Evolutionary conservation across 495 filamentous ascomycete genomes (phyloP).

Genomic region (Daldinia childiae): DNA sequence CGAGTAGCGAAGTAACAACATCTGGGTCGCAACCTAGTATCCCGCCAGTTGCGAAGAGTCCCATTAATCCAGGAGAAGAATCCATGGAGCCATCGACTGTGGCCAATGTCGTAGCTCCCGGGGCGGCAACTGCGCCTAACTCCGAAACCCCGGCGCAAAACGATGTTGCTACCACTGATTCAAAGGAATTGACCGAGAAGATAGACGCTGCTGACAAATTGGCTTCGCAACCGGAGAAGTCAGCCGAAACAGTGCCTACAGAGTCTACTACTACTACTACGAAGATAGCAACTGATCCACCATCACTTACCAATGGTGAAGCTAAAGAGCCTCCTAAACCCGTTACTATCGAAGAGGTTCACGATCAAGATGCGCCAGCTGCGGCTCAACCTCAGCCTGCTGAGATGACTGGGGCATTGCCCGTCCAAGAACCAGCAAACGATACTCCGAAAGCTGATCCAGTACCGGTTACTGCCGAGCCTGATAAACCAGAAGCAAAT

Average conservation of each 20-base stretch:
- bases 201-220: slow-evolving; percentile 24
- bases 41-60: slow-evolving; percentile 30
- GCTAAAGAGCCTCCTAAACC: slow-evolving; percentile 36
- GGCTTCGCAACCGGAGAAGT: slow-evolving; percentile 37
- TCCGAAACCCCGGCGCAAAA: slow-evolving; percentile 31
- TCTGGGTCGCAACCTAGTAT: slow-evolving; percentile 29
- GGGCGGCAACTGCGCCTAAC: slow-evolving; percentile 14
- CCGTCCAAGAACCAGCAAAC: slow-evolving; percentile 13
- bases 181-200: slow-evolving; percentile 35
- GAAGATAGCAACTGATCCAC: slow-evolving; percentile 23
- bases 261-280: slow-evolving; percentile 20
- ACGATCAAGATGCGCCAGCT: slow-evolving; percentile 33
- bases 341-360: slow-evolving; percentile 39
- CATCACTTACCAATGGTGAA: slow-evolving; percentile 35
- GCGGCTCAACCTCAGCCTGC: slow-evolving; percentile 14
- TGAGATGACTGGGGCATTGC: slow-evolving; percentile 34
- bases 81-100: slow-evolving; percentile 31
- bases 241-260: slow-evolving; percentile 26
- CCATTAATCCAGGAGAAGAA: slow-evolving; percentile 25
- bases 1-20: slow-evolving; percentile 34
- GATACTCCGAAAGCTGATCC: slow-evolving; percentile 29
- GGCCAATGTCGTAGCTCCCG: slow-evolving; percentile 16
- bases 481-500: slow-evolving; percentile 17
- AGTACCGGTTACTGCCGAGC: slow-evolving; percentile 3
- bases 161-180: slow-evolving; percentile 20